Conservation (phyloP, 305 asterid species). For the Solanum hybrid region DNA sequence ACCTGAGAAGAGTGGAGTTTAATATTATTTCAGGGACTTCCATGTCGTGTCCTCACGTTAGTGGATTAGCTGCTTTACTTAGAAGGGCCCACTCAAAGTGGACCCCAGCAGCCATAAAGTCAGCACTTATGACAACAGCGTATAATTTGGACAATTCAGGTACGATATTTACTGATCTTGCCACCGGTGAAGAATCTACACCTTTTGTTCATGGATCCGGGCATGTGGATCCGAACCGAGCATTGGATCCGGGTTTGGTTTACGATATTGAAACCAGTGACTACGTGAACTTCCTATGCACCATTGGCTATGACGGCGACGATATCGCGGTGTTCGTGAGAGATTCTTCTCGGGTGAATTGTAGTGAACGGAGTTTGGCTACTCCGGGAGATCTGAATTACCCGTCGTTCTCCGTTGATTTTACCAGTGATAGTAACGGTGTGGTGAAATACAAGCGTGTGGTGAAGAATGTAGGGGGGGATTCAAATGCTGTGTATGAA, state of each 20-base stretch:
- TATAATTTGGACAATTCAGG: slow-evolving; percentile 63
- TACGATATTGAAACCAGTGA: slow-evolving; percentile 44
- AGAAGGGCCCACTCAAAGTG: slow-evolving; percentile 58
- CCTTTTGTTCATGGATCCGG: slow-evolving; percentile 74
- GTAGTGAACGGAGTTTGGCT: slow-evolving; percentile 24
- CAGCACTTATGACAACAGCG: slow-evolving; percentile 83
- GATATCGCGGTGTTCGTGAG: slow-evolving; percentile 39
- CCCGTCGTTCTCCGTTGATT: slow-evolving; percentile 77
- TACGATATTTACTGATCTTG: slow-evolving; percentile 48
- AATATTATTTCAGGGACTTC: slow-evolving; percentile 84
- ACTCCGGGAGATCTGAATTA: slow-evolving; percentile 74
- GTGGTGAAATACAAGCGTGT: slow-evolving; percentile 54
- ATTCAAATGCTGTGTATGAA: slow-evolving; percentile 31
- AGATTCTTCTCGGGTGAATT: slow-evolving; percentile 33
- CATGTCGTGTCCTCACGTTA: slow-evolving; percentile 92
- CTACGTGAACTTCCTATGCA: slow-evolving; percentile 61
- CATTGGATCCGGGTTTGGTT: slow-evolving; percentile 73
- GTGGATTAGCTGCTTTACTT: slow-evolving; percentile 77
- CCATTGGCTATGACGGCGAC: slow-evolving; percentile 43
- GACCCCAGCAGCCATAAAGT: slow-evolving; percentile 77
- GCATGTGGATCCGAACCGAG: slow-evolving; percentile 78
- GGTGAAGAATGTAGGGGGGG: slow-evolving; percentile 57
- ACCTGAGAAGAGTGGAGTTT: slow-evolving; percentile 64
- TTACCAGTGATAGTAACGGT: slow-evolving; percentile 5
- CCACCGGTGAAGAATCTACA: slow-evolving; percentile 50